A percentile compares a stretch with the other conserved stretches of the same genome.
Evolutionary conservation across 306 rosid species (phyloP).

Genomic region (Psophocarpus tetragonolobus): DNA sequence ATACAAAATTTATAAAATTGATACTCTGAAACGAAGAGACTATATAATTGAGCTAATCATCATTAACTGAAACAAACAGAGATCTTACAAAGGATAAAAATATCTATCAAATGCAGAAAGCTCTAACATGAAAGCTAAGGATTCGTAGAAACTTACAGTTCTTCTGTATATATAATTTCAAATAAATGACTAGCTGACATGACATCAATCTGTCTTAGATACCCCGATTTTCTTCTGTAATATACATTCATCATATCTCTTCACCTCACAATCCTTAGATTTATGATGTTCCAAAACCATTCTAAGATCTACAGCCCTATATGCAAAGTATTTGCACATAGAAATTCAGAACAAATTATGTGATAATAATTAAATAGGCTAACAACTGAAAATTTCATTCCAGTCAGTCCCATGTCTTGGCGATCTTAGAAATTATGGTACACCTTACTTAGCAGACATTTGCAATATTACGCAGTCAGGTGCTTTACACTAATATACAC

Average conservation of each 20-base stretch:
- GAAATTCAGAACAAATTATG: background rate
- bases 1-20: constrained; percentile 1
- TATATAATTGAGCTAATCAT: background rate
- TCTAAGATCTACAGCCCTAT: background rate
- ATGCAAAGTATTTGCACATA: background rate
- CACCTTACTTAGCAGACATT: background rate
- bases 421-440: background rate
- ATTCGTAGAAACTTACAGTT: background rate
- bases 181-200: background rate
- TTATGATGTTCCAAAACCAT: background rate
- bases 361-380: background rate
- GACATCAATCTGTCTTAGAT: background rate
- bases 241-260: background rate
- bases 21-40: background rate
- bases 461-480: background rate
- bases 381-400: background rate
- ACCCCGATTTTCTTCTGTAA: background rate
- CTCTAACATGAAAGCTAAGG: background rate
- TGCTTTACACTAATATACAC: background rate
- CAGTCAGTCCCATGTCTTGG: background rate
- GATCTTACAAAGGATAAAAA: background rate
- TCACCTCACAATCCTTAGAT: background rate
- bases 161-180: background rate
- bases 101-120: background rate
- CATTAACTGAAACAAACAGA: background rate